Conservation (phyloP, 805 yeast genomes). For the Wickerhamiella sorbophila region DNA sequence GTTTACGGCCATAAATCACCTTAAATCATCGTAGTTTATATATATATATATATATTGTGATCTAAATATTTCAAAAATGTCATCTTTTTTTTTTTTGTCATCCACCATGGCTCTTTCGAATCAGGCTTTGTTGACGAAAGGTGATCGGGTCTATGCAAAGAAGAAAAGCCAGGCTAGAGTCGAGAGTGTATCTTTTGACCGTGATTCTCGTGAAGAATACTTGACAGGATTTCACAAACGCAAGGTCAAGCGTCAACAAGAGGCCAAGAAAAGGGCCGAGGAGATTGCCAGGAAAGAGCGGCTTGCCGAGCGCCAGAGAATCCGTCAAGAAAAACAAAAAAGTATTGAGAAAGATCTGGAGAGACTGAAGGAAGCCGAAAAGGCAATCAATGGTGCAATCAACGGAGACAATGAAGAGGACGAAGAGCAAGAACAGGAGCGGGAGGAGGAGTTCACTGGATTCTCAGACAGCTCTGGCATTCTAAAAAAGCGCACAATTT, state of each 20-base stretch:
- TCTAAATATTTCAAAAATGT: too few relatives aligned
- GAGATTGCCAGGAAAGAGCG: constrained; percentile 63
- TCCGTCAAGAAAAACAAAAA: constrained; percentile 56
- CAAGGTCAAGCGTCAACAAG: constrained; percentile 74
- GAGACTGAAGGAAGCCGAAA: constrained; percentile 37
- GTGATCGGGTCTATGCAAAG: constrained; percentile 66
- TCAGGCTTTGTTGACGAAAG: constrained; percentile 68
- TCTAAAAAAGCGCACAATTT: constrained; percentile 25
- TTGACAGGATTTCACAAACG: constrained; percentile 94
- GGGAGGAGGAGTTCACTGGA: constrained; percentile 31
- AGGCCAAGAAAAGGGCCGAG: constrained; percentile 59
- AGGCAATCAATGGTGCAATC: constrained; percentile 23
- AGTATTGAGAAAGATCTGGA: constrained; percentile 50
- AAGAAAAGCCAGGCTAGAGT: constrained; percentile 48
- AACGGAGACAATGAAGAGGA: constrained; percentile 18
- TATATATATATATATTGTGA: background rate
- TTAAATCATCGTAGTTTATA: background rate
- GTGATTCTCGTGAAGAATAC: constrained; percentile 49
- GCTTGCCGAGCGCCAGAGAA: constrained; percentile 59
- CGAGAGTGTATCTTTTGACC: constrained; percentile 75
- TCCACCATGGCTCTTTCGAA: constrained; percentile 28
- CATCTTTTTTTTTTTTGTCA: too few relatives aligned
- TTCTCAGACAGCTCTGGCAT: constrained; percentile 31
- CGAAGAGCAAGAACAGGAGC: constrained; percentile 17
- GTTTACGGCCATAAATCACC: background rate